These are phyloP conservation scores for Lunasporangiospora selenospora DNA, from an alignment of 192 early-diverging fungal species.

Conservation along the genomic window DNA sequence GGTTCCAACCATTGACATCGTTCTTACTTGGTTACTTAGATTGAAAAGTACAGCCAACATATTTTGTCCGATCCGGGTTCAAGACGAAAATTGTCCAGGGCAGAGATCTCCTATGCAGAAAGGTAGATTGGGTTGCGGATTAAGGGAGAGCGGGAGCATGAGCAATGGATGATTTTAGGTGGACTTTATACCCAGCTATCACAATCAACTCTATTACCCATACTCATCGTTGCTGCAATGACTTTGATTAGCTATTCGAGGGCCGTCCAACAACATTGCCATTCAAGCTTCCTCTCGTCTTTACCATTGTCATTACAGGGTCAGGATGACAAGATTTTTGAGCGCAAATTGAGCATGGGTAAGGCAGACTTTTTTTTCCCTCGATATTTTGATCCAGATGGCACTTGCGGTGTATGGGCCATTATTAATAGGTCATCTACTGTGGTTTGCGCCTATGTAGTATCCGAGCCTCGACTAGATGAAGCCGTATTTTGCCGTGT, in stretches of 20 bases:
- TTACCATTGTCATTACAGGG: conserved; percentile 58
- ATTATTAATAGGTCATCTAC: no score
- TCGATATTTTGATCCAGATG: no score
- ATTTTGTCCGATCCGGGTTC: conserved; percentile 48
- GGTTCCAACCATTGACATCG: no score
- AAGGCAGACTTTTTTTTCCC: no score
- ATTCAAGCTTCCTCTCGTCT: conserved; percentile 54
- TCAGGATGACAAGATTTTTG: conserved; percentile 51
- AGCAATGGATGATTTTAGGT: no score
- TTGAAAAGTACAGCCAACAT: conserved; percentile 59
- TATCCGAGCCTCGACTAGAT: conserved; percentile 59
- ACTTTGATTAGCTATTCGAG: conserved; percentile 53
- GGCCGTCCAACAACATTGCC: conserved; percentile 54
- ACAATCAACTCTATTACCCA: background rate
- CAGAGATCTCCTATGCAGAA: conserved; percentile 57
- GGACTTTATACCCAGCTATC: no score
- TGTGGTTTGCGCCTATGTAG: no score
- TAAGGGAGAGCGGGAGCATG: no score
- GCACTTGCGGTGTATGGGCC: no score
- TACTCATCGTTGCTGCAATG: background rate
- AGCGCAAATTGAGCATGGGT: conserved; percentile 43
- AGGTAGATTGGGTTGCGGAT: no score
- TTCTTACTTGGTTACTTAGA: no score
- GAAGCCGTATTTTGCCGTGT: conserved; percentile 68
- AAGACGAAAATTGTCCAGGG: conserved; percentile 50